Evolutionary conservation across 768 basidiomycete species (phyloP).

Genomic region (Kwoniella heveanensis): DNA sequence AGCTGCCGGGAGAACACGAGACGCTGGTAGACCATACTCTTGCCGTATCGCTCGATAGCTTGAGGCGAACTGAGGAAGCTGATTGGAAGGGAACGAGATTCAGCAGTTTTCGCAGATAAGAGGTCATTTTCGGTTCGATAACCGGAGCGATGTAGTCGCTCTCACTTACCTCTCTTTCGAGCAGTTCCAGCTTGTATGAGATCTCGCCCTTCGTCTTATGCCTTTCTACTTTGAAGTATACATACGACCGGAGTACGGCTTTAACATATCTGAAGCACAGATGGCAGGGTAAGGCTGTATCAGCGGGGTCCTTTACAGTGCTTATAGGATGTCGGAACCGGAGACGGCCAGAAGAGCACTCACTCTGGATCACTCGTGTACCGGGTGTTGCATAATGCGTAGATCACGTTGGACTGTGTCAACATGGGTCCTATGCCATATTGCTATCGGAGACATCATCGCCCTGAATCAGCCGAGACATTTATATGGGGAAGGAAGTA

Average conservation of each 20-base stretch:
- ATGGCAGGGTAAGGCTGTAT: not conserved
- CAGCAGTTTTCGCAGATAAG: too few relatives aligned
- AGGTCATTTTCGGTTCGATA: too few relatives aligned
- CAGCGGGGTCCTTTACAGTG: too few relatives aligned
- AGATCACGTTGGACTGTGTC: conserved; percentile 14
- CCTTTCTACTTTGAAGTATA: conserved; percentile 45
- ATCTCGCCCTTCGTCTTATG: conserved; percentile 43
- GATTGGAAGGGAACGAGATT: too few relatives aligned
- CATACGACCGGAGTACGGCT: conserved; percentile 47
- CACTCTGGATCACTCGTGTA: conserved; percentile 19
- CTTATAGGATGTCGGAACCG: too few relatives aligned
- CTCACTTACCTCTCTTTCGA: conserved; percentile 49
- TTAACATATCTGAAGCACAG: conserved; percentile 47
- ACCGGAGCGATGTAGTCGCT: too few relatives aligned
- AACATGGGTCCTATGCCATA: conserved; percentile 17
- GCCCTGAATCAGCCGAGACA: too few relatives aligned
- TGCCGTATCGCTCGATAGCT: conserved; percentile 38
- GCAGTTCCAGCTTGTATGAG: conserved; percentile 41
- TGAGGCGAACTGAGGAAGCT: conserved; percentile 39
- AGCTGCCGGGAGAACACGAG: conserved; percentile 25
- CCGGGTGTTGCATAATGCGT: conserved; percentile 9
- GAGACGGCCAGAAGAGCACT: not conserved
- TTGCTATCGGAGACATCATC: too few relatives aligned
- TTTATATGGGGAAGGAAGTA: too few relatives aligned
- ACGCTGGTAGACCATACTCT: conserved; percentile 39